These are phyloP conservation scores for Prunus mongolica DNA, from an alignment of 306 rosid species.

Conservation along the genomic window DNA sequence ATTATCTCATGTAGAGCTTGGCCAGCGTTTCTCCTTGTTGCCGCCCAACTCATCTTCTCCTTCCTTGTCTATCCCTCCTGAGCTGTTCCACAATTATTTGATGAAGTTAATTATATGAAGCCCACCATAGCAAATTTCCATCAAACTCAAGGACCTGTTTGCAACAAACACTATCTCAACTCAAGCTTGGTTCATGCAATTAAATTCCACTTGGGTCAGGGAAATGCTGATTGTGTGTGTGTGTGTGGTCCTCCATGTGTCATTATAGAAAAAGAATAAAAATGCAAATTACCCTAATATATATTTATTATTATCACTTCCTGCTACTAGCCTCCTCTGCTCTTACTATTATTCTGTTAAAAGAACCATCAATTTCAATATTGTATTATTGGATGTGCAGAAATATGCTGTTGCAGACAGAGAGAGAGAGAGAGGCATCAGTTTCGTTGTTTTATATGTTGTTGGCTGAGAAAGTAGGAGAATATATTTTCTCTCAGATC, in stretches of 20 bases:
- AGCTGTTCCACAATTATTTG: conserved; percentile 47
- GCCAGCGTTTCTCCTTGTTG: conserved; percentile 19
- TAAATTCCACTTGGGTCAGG: neutral
- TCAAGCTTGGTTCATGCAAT: neutral
- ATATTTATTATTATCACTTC: too few species aligned
- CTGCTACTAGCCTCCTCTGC: neutral
- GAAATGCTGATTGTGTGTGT: neutral
- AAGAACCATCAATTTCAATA: conserved; percentile 39
- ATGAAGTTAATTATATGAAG: neutral
- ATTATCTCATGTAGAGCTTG: conserved; percentile 30
- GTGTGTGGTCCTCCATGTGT: conserved; percentile 25
- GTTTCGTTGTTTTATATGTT: conserved; percentile 73
- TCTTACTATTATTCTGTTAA: conserved; percentile 24
- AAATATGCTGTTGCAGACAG: conserved; percentile 46
- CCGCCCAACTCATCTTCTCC: conserved; percentile 73
- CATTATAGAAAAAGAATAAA: too few species aligned
- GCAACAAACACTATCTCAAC: neutral
- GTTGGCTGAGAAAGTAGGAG: conserved; percentile 59
- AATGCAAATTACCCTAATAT: too few species aligned
- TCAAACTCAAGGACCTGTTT: neutral
- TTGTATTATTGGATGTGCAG: conserved; percentile 56
- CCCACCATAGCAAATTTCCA: neutral
- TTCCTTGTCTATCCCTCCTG: conserved; percentile 99
- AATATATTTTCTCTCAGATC: conserved; percentile 61
- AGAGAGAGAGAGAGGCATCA: conserved; percentile 13